These are phyloP conservation scores for Cadophora sp. DNA, from an alignment of 2,329 filamentous ascomycete species.

Conservation along the genomic window DNA sequence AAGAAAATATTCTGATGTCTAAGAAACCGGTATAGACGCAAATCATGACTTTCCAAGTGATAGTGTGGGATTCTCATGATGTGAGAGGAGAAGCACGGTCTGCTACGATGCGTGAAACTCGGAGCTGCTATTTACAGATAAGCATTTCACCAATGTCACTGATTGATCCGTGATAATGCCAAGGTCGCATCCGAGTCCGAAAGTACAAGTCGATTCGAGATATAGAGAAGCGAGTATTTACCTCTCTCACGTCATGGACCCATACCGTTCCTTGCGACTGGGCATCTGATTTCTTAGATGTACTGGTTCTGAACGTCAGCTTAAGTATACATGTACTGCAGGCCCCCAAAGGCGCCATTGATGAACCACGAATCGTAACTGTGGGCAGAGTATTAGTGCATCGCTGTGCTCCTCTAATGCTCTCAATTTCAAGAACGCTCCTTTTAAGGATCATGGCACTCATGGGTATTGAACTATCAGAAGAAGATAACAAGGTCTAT, in stretches of 20 bases:
- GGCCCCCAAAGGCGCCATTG: neutral
- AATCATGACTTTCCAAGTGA: neutral
- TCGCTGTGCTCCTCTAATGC: slow-evolving; percentile 11
- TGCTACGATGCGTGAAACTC: neutral
- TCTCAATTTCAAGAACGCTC: neutral
- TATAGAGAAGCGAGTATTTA: neutral
- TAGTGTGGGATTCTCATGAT: neutral
- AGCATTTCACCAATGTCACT: no score
- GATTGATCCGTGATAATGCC: neutral
- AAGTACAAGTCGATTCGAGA: neutral
- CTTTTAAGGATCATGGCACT: neutral
- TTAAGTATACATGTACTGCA: neutral
- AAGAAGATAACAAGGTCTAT: neutral
- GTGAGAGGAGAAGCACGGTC: neutral
- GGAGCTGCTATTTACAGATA: neutral
- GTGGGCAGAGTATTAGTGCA: slow-evolving; percentile 2
- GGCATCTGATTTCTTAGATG: neutral
- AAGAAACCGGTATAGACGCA: neutral
- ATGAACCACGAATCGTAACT: neutral
- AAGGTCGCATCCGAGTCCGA: neutral
- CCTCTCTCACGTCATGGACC: neutral
- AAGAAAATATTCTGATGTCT: no score
- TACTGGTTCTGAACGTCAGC: neutral
- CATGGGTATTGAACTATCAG: slow-evolving; percentile 13
- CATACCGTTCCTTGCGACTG: neutral